Conservation (phyloP, 1,139 yeast species). For the Debaryomyces fabryi region DNA sequence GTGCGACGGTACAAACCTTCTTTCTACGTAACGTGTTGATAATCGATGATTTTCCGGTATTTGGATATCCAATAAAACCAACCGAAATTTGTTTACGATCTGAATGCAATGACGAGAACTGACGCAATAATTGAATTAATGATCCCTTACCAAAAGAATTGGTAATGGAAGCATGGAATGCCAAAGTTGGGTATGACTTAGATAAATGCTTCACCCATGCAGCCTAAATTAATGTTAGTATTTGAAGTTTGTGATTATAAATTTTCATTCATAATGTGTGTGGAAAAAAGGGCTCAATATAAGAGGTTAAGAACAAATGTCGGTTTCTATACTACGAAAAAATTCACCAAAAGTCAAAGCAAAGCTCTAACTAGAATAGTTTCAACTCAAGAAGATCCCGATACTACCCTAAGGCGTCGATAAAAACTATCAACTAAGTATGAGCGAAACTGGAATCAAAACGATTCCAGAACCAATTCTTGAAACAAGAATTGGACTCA, state of each 20-base stretch:
- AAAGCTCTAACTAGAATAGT: constrained; percentile 30
- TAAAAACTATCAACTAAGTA: constrained; percentile 48
- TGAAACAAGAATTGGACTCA: constrained; percentile 30
- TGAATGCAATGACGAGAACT: constrained; percentile 84
- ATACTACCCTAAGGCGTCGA: constrained; percentile 35
- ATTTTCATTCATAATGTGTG: background rate
- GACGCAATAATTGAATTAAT: constrained; percentile 87
- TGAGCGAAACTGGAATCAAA: constrained; percentile 52
- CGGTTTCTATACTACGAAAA: constrained; percentile 78
- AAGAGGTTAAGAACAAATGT: constrained; percentile 37
- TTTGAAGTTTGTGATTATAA: background rate
- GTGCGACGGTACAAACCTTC: constrained; percentile 97
- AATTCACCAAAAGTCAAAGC: constrained; percentile 25
- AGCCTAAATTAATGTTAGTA: constrained; percentile 72
- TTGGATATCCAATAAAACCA: constrained; percentile 97
- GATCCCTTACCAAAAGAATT: constrained; percentile 98
- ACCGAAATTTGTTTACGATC: constrained; percentile 96
- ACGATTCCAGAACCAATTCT: constrained; percentile 32
- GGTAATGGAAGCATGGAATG: constrained; percentile 97
- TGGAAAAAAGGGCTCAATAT: constrained; percentile 1
- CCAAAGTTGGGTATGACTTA: constrained; percentile 89
- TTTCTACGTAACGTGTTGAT: constrained; percentile 91
- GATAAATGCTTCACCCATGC: constrained; percentile 98
- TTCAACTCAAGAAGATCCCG: constrained; percentile 72
- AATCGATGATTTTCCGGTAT: constrained; percentile 94